phyloP scores from a whole-genome alignment of 208 protist species.

The Tritrichomonas musculus region DNA sequence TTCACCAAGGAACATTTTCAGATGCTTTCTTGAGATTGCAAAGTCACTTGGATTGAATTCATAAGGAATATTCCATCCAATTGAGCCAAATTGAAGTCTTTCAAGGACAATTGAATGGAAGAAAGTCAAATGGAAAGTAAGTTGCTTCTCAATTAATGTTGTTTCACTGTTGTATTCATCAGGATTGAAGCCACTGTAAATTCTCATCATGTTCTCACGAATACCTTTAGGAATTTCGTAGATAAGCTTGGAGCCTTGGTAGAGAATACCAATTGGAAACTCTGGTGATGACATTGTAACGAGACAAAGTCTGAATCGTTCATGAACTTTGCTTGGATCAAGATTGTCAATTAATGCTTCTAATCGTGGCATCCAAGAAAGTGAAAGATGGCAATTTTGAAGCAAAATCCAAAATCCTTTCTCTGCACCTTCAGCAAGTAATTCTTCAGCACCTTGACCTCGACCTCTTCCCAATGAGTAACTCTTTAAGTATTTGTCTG shows the following conservation, averaged over 20 bases:
- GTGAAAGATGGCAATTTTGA: constrained; percentile 65
- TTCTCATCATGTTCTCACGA: constrained; percentile 82
- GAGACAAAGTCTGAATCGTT: constrained; percentile 89
- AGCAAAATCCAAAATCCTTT: constrained; percentile 66
- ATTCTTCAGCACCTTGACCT: constrained; percentile 71
- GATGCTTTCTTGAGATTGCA: constrained; percentile 74
- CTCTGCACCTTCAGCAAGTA: constrained; percentile 72
- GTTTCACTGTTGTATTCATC: constrained; percentile 39
- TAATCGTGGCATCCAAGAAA: background rate
- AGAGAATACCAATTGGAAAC: constrained; percentile 90
- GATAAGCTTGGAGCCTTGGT: constrained; percentile 94
- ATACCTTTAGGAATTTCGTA: constrained; percentile 93
- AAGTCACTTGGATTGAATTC: constrained; percentile 95
- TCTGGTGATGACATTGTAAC: constrained; percentile 83
- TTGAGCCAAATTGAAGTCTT: constrained; percentile 74
- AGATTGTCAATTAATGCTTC: background rate
- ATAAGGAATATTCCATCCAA: constrained; percentile 90
- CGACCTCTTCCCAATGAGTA: constrained; percentile 91
- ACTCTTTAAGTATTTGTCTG: constrained; percentile 61
- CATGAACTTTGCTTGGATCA: constrained; percentile 64
- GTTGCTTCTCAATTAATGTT: constrained; percentile 64
- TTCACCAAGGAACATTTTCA: constrained; percentile 76
- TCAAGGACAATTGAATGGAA: constrained; percentile 84
- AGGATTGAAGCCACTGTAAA: constrained; percentile 53
- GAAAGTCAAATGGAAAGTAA: constrained; percentile 86